phyloP scores from a whole-genome alignment of 768 basidiomycete genomes.

The Lactarius hatsudake region DNA sequence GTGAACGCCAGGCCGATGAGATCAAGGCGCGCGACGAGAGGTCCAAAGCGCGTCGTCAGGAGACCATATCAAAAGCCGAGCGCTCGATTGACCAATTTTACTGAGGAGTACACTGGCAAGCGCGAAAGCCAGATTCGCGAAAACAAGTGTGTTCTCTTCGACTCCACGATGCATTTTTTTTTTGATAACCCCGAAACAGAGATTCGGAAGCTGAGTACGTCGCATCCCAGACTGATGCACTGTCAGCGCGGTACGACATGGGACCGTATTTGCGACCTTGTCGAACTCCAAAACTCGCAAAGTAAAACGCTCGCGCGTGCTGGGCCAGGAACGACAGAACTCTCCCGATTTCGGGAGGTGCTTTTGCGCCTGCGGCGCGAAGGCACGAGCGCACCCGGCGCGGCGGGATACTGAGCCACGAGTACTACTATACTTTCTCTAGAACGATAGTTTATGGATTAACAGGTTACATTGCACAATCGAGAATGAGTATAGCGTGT shows the following conservation, averaged over 20 bases:
- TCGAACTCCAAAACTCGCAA: slow-evolving; percentile 94
- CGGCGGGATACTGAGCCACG: slow-evolving; percentile 71
- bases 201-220: slow-evolving; percentile 84
- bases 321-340: slow-evolving; percentile 84
- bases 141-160: slow-evolving; percentile 79
- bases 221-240: slow-evolving; percentile 62
- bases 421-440: not conserved
- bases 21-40: slow-evolving; percentile 81
- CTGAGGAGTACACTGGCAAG: slow-evolving; percentile 79
- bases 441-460: slow-evolving; percentile 5
- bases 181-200: slow-evolving; percentile 42
- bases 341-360: slow-evolving; percentile 90
- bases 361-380: slow-evolving; percentile 85
- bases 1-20: slow-evolving; percentile 79
- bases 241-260: slow-evolving; percentile 92
- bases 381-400: slow-evolving; percentile 88
- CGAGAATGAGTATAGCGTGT: not conserved
- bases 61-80: slow-evolving; percentile 81
- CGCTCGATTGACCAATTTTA: slow-evolving; percentile 88
- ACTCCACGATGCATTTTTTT: too few relatives aligned
- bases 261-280: slow-evolving; percentile 83
- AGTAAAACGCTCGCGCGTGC: slow-evolving; percentile 92
- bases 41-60: slow-evolving; percentile 72
- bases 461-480: not conserved
- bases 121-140: slow-evolving; percentile 89